Evolutionary conservation across 495 filamentous ascomycete species (phyloP).

Genomic region (Penicillium chermesinum): DNA sequence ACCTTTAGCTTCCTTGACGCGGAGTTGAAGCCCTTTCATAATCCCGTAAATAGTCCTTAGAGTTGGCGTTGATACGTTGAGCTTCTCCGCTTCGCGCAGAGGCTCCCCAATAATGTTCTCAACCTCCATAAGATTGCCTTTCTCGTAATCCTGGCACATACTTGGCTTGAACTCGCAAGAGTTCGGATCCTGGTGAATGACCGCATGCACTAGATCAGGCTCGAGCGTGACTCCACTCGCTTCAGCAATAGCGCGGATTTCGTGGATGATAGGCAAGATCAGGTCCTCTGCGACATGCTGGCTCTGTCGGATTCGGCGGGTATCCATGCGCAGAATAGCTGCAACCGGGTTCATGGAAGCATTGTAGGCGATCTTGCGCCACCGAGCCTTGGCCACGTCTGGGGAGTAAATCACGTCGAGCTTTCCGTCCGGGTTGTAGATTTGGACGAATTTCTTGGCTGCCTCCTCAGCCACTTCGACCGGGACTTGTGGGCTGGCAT

Average conservation of each 20-base stretch:
- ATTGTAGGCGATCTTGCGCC: constrained; percentile 35
- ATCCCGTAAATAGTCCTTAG: background rate
- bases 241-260: constrained; percentile 11
- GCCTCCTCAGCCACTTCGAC: constrained; percentile 11
- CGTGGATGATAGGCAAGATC: constrained; percentile 12
- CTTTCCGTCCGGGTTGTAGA: constrained; percentile 34
- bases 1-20: background rate
- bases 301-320: constrained; percentile 4
- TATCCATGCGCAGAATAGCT: constrained; percentile 13
- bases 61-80: background rate
- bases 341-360: constrained; percentile 10
- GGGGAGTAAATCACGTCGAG: constrained; percentile 19
- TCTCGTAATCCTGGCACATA: constrained; percentile 42
- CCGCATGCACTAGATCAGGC: constrained; percentile 26
- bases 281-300: constrained; percentile 8
- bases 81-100: background rate
- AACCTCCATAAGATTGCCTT: constrained; percentile 4
- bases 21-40: constrained; percentile 1
- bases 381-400: constrained; percentile 37
- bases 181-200: constrained; percentile 32
- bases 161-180: constrained; percentile 40
- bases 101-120: constrained; percentile 4
- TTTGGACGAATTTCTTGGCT: constrained; percentile 32
- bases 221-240: constrained; percentile 28
- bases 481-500: constrained; percentile 28